A percentile compares a stretch with the other conserved stretches of the same genome.
Evolutionary conservation across 257 asterid species (phyloP).

Genomic region (Anisodus tanguticus): DNA sequence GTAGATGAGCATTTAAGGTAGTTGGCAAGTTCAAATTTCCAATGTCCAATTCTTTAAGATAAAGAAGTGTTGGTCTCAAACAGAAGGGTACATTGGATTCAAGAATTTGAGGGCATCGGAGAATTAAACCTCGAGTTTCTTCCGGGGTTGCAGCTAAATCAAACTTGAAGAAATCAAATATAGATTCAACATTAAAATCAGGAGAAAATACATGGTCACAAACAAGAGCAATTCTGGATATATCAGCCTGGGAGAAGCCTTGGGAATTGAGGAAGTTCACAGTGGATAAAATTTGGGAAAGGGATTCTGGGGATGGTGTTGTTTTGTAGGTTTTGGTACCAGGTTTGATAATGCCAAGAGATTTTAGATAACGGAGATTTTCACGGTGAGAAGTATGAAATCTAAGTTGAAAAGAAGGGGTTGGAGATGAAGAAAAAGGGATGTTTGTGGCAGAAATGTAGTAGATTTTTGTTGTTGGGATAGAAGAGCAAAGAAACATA

Average conservation of each 20-base stretch:
- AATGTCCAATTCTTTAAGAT: constrained; percentile 39
- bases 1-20: constrained; percentile 43
- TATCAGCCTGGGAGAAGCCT: constrained; percentile 42
- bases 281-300: constrained; percentile 38
- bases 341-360: constrained; percentile 39
- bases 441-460: constrained; percentile 19
- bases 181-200: constrained; percentile 30
- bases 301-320: constrained; percentile 38
- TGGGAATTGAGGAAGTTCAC: constrained; percentile 41
- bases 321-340: constrained; percentile 26
- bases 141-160: constrained; percentile 44
- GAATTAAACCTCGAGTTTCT: constrained; percentile 42
- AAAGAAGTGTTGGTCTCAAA: constrained; percentile 40
- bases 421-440: constrained; percentile 23
- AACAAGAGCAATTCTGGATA: constrained; percentile 39
- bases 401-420: constrained; percentile 28
- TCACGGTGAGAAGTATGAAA: constrained; percentile 42
- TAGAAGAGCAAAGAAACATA: constrained; percentile 8
- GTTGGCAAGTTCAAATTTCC: constrained; percentile 42
- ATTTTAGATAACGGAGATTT: constrained; percentile 41
- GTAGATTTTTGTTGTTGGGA: constrained; percentile 19
- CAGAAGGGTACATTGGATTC: constrained; percentile 42
- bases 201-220: constrained; percentile 37
- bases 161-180: constrained; percentile 34
- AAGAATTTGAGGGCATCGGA: constrained; percentile 44